These are phyloP conservation scores for Beauveria sp. DNA, from an alignment of 2,329 filamentous ascomycete genomes.

Conservation along the genomic window DNA sequence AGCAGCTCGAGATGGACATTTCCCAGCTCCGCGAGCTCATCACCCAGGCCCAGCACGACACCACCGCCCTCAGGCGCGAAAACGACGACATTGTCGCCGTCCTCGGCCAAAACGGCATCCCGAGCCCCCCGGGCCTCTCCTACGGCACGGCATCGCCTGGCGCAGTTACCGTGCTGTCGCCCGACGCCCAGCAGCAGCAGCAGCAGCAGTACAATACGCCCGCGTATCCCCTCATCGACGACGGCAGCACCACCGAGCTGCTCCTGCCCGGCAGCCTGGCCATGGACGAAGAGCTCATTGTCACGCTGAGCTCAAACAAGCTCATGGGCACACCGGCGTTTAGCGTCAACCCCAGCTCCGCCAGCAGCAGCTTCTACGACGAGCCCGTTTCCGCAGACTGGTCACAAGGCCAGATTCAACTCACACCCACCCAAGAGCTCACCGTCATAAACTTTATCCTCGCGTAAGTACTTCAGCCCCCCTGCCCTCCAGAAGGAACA, in stretches of 20 bases:
- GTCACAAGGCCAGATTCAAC: constrained; percentile 18
- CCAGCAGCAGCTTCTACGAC: constrained; percentile 15
- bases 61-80: constrained; percentile 28
- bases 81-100: constrained; percentile 36
- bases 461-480: constrained; percentile 29
- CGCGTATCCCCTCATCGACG: constrained; percentile 3
- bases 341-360: constrained; percentile 28
- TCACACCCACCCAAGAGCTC: constrained; percentile 34
- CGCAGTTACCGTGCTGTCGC: constrained; percentile 4
- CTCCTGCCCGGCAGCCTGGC: constrained; percentile 22
- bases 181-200: neutral
- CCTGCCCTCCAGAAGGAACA: neutral
- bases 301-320: constrained; percentile 35
- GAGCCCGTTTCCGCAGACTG: constrained; percentile 15
- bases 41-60: constrained; percentile 32
- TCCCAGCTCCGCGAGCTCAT: constrained; percentile 40
- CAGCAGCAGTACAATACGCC: neutral
- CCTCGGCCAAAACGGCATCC: constrained; percentile 22
- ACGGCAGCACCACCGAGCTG: neutral
- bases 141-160: constrained; percentile 2
- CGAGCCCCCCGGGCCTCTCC: constrained; percentile 12
- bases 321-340: constrained; percentile 35
- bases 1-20: constrained; percentile 45
- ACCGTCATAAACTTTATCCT: constrained; percentile 46
- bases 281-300: constrained; percentile 31